Evolutionary conservation across 1,284 basidiomycete species (phyloP), one percentile per base, ranked within the genome.

Genomic region (Pyrrhoderma lamaoense): DNA sequence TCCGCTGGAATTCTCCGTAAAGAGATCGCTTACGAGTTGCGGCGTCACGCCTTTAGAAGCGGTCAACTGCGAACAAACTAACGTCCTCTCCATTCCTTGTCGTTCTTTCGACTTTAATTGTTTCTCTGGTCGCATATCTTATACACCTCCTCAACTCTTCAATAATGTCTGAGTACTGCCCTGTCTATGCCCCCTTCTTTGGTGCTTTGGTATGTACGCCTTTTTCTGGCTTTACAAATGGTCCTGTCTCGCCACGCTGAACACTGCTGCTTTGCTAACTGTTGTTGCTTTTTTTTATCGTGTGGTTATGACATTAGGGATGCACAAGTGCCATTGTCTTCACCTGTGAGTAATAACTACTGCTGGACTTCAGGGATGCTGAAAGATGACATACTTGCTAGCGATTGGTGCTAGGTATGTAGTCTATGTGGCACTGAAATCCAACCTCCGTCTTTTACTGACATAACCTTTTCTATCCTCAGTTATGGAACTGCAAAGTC

Each of bases 401-500:
- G 82, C 80, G 67, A 85, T 85, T 64, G 82, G 82, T 67, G 82
- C 83, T 58, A 85, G 82, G 82, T 84, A 60, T 57, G 75, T 37
- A 43, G 16, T 5, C 27, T 31, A 31, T 31, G 27, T 31, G 27
- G 27, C 27, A 31, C 11, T 31, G 27, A 31, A 31, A 11, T 31
- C 27, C 11, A 5, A 11, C 27, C 27, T 31, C n/a, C n/a, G n/a
- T n/a, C n/a, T n/a, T n/a, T n/a, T 31, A 31, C 27, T 31, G 27
- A 31, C 35, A 39, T 11, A 11, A n/a, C 14, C n/a, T n/a, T 40
- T 18, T 5, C 21, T 16, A 5, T 42, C 31, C 42, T 31, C 58
- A 88, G 85, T 74, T 89, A 88, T 76, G 95, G 95, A 59, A 99
- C 94, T 35, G 92, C 95, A 64, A 99, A 99, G 76, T 96, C 95